Base-by-base conservation (phyloP, 2,329 filamentous ascomycete species). In the Teratosphaeria pseudoeucalypti region DNA sequence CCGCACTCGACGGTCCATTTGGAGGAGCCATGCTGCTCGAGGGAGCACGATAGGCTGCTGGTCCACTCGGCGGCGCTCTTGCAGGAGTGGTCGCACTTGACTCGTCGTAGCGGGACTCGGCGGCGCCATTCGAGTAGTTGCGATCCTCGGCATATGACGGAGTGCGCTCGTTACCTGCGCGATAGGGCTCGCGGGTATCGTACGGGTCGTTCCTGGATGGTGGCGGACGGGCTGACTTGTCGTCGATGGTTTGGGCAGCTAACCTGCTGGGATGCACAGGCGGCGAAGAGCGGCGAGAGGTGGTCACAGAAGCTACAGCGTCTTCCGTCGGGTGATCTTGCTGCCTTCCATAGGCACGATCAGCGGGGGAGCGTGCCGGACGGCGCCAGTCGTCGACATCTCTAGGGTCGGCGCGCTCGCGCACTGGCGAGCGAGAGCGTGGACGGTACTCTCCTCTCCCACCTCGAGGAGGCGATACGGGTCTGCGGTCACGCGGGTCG, bases 221-320 rank as follows among this genome's bases (percentile, higher is more conserved):
- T 32, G 63, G 58, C 7, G 65, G 64, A 57, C 70, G 58, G 54
- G 55, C 60, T 19, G 61, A 27, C 57, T 65, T 60, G 5, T 75
- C 73, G 9, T 73, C 72, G 56, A 60, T 54, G 67, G 67, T 39
- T 66, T 72, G 56, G 27, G 64, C 63, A 55, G 74, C 77, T 56
- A 76, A 68, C 64, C 81, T 77, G 63, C 83, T 84, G 16, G 79
- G 77, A 65, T 84, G 81, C 14, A 81, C 72, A 12, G 76, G 81
- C 16, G 85, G 85, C 6, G 85, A 86, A 9, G 85, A 85, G 55
- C 82, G 78, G 59, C 83, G 79, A 26, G 84, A 86, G 34, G 81
- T 84, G 23, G 78, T 72, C 23, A 74, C 78, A 9, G 84, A 86
- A 47, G 78, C 80, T 59, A 78, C 80, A 26, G 81, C 82, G 52